These are phyloP conservation scores for Psilocybe tampanensis DNA, from an alignment of 768 basidiomycete species.

Conservation along the genomic window DNA sequence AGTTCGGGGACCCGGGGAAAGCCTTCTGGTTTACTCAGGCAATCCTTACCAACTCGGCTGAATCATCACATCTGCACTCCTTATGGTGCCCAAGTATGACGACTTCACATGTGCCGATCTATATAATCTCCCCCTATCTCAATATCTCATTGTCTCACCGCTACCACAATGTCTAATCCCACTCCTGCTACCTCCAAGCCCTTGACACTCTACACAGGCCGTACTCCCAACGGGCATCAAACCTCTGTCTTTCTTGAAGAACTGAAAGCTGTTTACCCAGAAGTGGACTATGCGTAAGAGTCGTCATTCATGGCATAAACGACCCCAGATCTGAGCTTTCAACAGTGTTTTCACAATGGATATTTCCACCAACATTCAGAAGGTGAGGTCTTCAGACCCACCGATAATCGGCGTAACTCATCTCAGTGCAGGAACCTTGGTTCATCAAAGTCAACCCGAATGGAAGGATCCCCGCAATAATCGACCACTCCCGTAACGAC, in stretches of 20 bases:
- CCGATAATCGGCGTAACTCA: neutral
- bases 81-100: neutral
- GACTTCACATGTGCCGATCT: neutral
- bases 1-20: neutral
- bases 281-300: constrained; percentile 52
- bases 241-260: constrained; percentile 63
- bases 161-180: constrained; percentile 25
- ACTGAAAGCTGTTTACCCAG: constrained; percentile 54
- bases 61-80: constrained; percentile 3
- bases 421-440: constrained; percentile 53
- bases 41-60: constrained; percentile 13
- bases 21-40: neutral
- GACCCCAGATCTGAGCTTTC: neutral
- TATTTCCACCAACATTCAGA: constrained; percentile 70
- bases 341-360: constrained; percentile 53
- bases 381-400: constrained; percentile 35
- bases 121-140: neutral
- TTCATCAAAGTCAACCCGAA: constrained; percentile 78
- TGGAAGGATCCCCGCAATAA: constrained; percentile 68
- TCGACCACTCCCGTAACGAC: constrained; percentile 60
- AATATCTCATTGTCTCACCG: neutral
- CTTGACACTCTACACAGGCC: constrained; percentile 52
- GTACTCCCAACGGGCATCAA: constrained; percentile 64
- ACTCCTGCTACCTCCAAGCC: constrained; percentile 34
- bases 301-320: no score